These are phyloP conservation scores for Chernovozyma sophiae-reginae DNA, from an alignment of 1,139 yeast genomes.

Conservation along the genomic window DNA sequence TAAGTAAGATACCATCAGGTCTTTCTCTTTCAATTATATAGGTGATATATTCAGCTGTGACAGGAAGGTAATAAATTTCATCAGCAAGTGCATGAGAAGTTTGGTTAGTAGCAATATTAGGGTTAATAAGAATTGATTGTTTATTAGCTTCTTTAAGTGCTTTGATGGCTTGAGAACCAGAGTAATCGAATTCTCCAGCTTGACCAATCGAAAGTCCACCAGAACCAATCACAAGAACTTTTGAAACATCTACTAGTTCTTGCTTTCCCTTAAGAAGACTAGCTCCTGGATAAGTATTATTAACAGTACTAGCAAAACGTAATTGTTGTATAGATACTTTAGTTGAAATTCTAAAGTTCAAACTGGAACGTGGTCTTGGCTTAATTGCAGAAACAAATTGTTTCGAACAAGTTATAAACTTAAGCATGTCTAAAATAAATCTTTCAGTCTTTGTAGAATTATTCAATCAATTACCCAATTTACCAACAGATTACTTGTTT, in stretches of 20 bases:
- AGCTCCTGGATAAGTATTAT: conserved; percentile 7
- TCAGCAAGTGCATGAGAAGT: conserved; percentile 95
- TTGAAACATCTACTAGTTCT: conserved; percentile 76
- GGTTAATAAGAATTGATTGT: conserved; percentile 82
- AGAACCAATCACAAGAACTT: conserved; percentile 91
- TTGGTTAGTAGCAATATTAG: conserved; percentile 96
- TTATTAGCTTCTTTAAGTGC: conserved; percentile 91
- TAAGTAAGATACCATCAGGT: conserved; percentile 91
- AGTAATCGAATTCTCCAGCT: conserved; percentile 98
- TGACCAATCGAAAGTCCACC: conserved; percentile 98
- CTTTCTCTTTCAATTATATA: conserved; percentile 92
- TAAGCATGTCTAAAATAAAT: no score
- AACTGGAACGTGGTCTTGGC: background rate
- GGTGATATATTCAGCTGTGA: conserved; percentile 91
- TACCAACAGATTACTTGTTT: no score
- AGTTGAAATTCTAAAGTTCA: background rate
- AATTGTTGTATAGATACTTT: background rate
- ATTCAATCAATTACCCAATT: no score
- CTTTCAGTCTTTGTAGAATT: no score
- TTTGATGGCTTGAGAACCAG: conserved; percentile 96
- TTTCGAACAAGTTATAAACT: background rate
- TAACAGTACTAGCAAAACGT: background rate
- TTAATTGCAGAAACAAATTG: background rate
- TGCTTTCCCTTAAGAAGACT: conserved; percentile 24
- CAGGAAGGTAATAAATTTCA: conserved; percentile 92